Base-by-base conservation (phyloP, 2,329 filamentous ascomycete genomes). In the Beauveria sp. region DNA sequence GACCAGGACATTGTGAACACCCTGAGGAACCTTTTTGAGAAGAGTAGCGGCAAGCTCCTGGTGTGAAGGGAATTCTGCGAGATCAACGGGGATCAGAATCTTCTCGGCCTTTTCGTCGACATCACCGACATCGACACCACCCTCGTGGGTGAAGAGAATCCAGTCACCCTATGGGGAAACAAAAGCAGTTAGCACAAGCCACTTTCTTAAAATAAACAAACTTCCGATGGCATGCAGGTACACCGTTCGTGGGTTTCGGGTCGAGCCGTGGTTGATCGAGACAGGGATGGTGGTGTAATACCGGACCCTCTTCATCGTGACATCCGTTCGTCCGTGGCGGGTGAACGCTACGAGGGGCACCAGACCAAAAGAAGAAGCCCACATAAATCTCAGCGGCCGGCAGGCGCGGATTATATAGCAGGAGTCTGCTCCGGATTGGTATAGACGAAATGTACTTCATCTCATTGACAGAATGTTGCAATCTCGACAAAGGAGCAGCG, bases 141-240 rank as follows among this genome's bases (percentile, higher is more conserved):
- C 95, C 81, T 99, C 95, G 81, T 99, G 92, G 72, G 93, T 97
- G 84, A 99, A 99, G 74, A 99, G 91, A 75, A 99, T 97, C 92
- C 93, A 98, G 80, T 99, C 95, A 74, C 95, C 95, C 95, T 98
- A 75, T 20, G 31, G 22, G 43, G 28, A 51, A 67, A 64, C 57
- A 67, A 68, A 70, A 73, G 72, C 68, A 69, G 72, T 73, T 75
- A 76, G 77, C 50, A 62, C 45, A 52, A 62, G 31, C 26, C 20
- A 22, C 20, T 18, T 50, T 46, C 50, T 46, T 53, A 53, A 38
- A 58, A 58, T 38, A 52, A 43, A 54, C 18, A 24, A n/a, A 34
- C n/a, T 49, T 20, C 31, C 16, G 45, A 49, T 34, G 48, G 38
- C 51, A 60, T 63, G 57, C 61, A 60, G 57, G 61, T 43, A 60